Base-by-base conservation (phyloP, 2,329 filamentous ascomycete genomes). In the Metarhizium robertsii region DNA sequence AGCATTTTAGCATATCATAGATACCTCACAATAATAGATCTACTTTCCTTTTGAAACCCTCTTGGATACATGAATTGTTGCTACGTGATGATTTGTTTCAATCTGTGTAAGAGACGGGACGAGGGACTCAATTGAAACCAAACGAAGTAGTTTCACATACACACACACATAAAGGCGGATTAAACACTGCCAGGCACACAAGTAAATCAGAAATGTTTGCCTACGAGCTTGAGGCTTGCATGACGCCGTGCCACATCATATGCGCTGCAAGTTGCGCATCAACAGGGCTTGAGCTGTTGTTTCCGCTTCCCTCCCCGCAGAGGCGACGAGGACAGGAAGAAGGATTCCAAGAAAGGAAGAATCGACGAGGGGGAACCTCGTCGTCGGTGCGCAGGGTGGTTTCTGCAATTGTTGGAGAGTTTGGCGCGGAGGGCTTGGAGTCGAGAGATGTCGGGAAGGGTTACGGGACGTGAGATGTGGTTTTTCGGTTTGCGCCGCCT, bases 1-100 rank as follows among this genome's bases (percentile, higher is more conserved):
- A 29, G 43, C 52, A 53, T 50, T 48, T 48, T 34, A 49, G 52
- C 14, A 49, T 38, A 48, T 8, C 25, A 48, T 49, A 53, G 45
- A 53, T 49, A 30, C 18, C 14, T 42, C 25, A 48, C 45, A 2
- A 45, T 48, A 48, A 48, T 48, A 48, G 20, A 48, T 48, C 6
- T 30, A 48, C 7, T 48, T 20, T 6, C 7, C 42, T 20, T 40
- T 40, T 40, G 4, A 13, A 40, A 11, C 38, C 14, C 14, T 11
- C 5, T 40, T 40, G 10, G 14, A 13, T 16, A 14, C 13, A 16
- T 40, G 38, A 14, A 11, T 13, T 40, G 38, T 40, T 40, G 11
- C 11, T 13, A 16, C 10, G 38, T 16, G 7, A 40, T 16, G 38
- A 40, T 40, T 40, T 13, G 38, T 13, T 13, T 40, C 38, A 16